These are phyloP conservation scores for Dictyostelium discoideum DNA, from an alignment of 78 protist genomes.

Conservation along the genomic window DNA sequence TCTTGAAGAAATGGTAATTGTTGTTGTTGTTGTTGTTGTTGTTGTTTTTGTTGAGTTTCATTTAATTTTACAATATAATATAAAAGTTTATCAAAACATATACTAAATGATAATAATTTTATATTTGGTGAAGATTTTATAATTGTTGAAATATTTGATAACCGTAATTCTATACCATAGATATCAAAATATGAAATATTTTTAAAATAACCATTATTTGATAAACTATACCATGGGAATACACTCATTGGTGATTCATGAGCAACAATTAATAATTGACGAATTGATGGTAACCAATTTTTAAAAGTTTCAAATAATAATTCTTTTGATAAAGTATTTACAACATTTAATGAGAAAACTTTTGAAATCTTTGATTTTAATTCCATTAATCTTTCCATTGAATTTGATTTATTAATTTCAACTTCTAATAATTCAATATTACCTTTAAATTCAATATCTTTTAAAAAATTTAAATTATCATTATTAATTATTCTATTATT, in stretches of 20 bases:
- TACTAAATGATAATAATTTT: neutral
- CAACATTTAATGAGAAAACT: neutral
- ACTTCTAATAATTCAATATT: neutral
- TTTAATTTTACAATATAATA: neutral
- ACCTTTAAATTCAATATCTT: neutral
- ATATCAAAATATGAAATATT: neutral
- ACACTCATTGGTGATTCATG: neutral
- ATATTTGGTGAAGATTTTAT: neutral
- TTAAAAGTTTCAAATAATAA: neutral
- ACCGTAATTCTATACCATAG: neutral
- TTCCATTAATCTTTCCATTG: neutral
- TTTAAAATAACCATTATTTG: neutral
- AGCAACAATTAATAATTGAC: neutral
- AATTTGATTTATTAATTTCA: neutral
- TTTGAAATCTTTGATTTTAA: neutral
- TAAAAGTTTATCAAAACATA: neutral
- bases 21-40: neutral
- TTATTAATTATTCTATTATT: too few species aligned
- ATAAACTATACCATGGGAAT: conserved; percentile 3
- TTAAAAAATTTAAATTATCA: neutral
- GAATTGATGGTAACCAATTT: neutral
- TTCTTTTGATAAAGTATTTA: neutral
- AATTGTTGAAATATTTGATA: neutral
- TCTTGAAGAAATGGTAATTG: neutral
- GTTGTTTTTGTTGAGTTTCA: neutral